A percentile compares a stretch with the other conserved stretches of the same genome.
Evolutionary conservation across 352 stramenopile species (phyloP).

Genomic region (Phytophthora cryptogea): DNA sequence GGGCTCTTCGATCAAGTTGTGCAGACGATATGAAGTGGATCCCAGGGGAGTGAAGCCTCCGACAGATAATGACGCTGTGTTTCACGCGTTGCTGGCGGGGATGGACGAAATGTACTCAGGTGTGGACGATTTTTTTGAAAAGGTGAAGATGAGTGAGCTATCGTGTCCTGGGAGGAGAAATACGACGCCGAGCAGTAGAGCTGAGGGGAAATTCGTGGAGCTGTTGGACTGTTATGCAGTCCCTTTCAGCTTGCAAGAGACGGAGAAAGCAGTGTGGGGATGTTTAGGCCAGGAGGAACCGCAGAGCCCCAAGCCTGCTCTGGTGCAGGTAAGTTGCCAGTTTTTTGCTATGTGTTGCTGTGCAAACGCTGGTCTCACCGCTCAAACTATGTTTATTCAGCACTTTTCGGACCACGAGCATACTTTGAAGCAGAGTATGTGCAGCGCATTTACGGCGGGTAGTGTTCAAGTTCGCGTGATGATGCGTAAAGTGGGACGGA

Average conservation of each 20-base stretch:
- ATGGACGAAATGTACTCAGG: conserved; percentile 23
- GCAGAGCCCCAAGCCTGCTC: conserved; percentile 19
- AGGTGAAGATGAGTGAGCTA: conserved; percentile 20
- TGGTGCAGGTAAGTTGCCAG: conserved; percentile 17
- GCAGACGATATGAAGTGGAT: conserved; percentile 16
- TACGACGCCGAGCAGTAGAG: conserved; percentile 9
- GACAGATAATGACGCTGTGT: conserved; percentile 25
- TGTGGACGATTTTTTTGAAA: conserved; percentile 25
- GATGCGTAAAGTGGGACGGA: conserved; percentile 23
- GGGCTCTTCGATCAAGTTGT: conserved; percentile 21
- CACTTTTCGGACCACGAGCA: conserved; percentile 11
- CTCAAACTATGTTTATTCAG: conserved; percentile 1
- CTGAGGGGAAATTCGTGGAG: conserved; percentile 31
- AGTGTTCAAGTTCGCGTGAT: conserved; percentile 26
- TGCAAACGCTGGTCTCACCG: background rate
- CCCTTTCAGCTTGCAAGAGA: conserved; percentile 21
- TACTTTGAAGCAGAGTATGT: conserved; percentile 26
- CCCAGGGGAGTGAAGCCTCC: conserved; percentile 15
- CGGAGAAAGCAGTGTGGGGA: conserved; percentile 19
- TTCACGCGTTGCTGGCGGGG: conserved; percentile 14
- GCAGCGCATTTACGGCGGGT: conserved; percentile 23
- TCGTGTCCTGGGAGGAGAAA: conserved; percentile 27
- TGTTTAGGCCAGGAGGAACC: conserved; percentile 25
- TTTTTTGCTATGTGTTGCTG: background rate
- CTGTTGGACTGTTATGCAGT: conserved; percentile 26